Percentiles rank a stretch among this genome's conserved stretches.
Evolutionary conservation across 1,284 basidiomycete genomes (phyloP).

Genomic region (Jaminaea rosea): DNA sequence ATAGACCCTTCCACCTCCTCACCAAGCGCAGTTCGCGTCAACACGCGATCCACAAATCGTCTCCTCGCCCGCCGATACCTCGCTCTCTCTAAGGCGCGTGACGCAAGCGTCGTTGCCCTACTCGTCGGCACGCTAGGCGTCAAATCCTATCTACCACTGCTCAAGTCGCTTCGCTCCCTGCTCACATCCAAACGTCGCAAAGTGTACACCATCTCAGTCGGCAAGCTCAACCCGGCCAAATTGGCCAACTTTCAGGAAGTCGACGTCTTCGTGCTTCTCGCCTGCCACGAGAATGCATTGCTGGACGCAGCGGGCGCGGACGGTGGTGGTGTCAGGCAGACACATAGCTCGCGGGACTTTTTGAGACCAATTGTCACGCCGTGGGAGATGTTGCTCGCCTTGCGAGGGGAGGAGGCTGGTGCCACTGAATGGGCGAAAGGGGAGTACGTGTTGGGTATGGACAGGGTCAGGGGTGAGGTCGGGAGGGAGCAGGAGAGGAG

Average conservation of each 20-base stretch:
- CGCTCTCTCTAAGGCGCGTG: slow-evolving; percentile 75
- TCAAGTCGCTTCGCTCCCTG: slow-evolving; percentile 20
- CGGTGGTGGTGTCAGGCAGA: slow-evolving; percentile 47
- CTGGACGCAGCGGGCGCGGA: slow-evolving; percentile 56
- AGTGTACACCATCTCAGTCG: slow-evolving; percentile 83
- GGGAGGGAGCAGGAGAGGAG: no score
- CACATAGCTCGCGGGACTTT: slow-evolving; percentile 58
- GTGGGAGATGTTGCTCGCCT: slow-evolving; percentile 77
- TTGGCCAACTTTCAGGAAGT: slow-evolving; percentile 93
- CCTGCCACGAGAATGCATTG: slow-evolving; percentile 85
- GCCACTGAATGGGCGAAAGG: slow-evolving; percentile 61
- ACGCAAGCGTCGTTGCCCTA: slow-evolving; percentile 88
- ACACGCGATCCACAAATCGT: slow-evolving; percentile 53
- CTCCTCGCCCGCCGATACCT: slow-evolving; percentile 87
- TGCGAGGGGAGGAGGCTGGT: slow-evolving; percentile 51
- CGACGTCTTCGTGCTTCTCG: slow-evolving; percentile 88
- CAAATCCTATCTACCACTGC: slow-evolving; percentile 26
- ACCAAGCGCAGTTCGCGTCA: not conserved
- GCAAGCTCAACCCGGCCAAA: slow-evolving; percentile 89
- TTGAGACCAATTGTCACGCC: slow-evolving; percentile 85
- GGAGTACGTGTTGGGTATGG: slow-evolving; percentile 58
- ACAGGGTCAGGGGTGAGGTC: no score
- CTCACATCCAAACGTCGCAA: slow-evolving; percentile 21
- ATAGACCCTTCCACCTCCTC: slow-evolving; percentile 59
- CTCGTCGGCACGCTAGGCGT: slow-evolving; percentile 90